Percentiles rank a stretch among this genome's conserved stretches.
phyloP scores from a whole-genome alignment of 305 asterid genomes.

The Fraxinus platypoda region DNA sequence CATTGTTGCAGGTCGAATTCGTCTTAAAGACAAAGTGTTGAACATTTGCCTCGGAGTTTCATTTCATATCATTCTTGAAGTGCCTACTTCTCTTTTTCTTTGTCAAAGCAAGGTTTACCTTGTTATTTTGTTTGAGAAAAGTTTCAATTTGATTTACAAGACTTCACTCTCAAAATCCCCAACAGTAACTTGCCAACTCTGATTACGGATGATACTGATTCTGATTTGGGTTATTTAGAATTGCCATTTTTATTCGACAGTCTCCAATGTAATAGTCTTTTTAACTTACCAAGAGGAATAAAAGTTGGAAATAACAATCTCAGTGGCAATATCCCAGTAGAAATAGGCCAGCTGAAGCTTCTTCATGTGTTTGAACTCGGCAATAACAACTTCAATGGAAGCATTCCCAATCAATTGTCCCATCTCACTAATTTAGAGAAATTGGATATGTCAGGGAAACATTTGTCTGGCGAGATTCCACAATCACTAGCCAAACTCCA shows the following conservation, averaged over 20 bases:
- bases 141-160: too few species aligned
- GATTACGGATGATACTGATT: conserved; percentile 36
- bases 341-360: conserved; percentile 44
- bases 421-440: conserved; percentile 39
- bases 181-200: neutral
- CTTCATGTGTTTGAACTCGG: conserved; percentile 40
- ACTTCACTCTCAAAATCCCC: too few species aligned
- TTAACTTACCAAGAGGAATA: conserved; percentile 47
- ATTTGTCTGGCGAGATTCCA: conserved; percentile 50
- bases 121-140: too few species aligned
- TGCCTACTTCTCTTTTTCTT: too few species aligned
- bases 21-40: too few species aligned
- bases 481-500: conserved; percentile 33
- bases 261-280: conserved; percentile 40
- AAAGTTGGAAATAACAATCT: conserved; percentile 47
- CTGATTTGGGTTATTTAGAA: conserved; percentile 42
- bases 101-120: too few species aligned
- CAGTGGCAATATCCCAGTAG: conserved; percentile 47
- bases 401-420: conserved; percentile 46
- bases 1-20: too few species aligned
- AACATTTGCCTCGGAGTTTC: too few species aligned
- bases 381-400: conserved; percentile 42
- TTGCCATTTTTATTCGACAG: conserved; percentile 48
- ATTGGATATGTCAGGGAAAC: conserved; percentile 48
- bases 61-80: too few species aligned